A percentile compares a stretch with the other conserved stretches of the same genome.
Conservation (phyloP, 2,329 filamentous ascomycete species). For the Pezizomycotina sp. region DNA sequence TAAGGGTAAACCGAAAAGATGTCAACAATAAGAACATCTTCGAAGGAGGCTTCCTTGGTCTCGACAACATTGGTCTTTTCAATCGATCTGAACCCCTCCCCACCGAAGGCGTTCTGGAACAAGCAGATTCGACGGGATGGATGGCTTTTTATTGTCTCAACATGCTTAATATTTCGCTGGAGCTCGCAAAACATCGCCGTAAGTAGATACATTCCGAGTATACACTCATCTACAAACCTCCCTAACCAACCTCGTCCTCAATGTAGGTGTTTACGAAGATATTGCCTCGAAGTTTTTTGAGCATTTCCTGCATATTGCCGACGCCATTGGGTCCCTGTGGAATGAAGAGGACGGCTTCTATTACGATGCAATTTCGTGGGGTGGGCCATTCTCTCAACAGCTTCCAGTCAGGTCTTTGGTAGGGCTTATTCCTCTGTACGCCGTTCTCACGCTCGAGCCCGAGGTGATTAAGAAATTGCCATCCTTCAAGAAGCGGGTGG, state of each 20-base stretch:
- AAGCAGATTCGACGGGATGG: slow-evolving; percentile 95
- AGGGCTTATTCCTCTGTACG: slow-evolving; percentile 82
- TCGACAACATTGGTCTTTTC: slow-evolving; percentile 96
- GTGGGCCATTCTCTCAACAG: slow-evolving; percentile 82
- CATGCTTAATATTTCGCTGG: slow-evolving; percentile 93
- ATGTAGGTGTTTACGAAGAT: not conserved
- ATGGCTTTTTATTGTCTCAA: slow-evolving; percentile 95
- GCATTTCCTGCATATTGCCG: slow-evolving; percentile 93
- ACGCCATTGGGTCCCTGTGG: slow-evolving; percentile 94
- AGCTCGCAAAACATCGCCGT: slow-evolving; percentile 83
- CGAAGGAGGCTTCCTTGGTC: slow-evolving; percentile 82
- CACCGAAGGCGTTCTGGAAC: slow-evolving; percentile 82
- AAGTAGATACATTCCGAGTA: slow-evolving; percentile 66
- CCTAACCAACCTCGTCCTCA: too few species aligned
- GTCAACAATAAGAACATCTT: slow-evolving; percentile 91
- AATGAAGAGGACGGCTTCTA: slow-evolving; percentile 94
- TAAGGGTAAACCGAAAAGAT: slow-evolving; percentile 86
- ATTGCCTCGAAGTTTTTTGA: slow-evolving; percentile 96
- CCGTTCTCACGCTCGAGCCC: slow-evolving; percentile 79
- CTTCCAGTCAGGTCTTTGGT: slow-evolving; percentile 83
- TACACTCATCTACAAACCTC: not conserved
- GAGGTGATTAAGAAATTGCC: slow-evolving; percentile 85
- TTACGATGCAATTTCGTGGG: slow-evolving; percentile 95
- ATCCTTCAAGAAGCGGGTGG: slow-evolving; percentile 76
- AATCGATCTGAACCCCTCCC: slow-evolving; percentile 90